Percentiles rank a stretch among this genome's conserved stretches.
These are phyloP conservation scores for Ophidiomyces ophidiicola DNA, from an alignment of 2,329 filamentous ascomycete genomes.

Conservation along the genomic window DNA sequence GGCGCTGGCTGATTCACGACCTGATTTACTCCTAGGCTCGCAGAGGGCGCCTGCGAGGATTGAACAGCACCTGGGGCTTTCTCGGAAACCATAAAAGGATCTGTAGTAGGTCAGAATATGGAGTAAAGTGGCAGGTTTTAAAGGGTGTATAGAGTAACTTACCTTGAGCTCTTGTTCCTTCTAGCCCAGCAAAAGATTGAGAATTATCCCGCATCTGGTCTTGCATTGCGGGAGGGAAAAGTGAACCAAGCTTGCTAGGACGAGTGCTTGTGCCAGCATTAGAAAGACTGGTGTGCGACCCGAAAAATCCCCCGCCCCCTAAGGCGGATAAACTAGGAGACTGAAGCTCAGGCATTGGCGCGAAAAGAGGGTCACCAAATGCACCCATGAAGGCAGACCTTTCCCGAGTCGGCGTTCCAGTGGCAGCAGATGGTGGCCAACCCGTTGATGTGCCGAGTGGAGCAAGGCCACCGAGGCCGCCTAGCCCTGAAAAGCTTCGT, in stretches of 20 bases:
- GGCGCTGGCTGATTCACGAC: conserved; percentile 21
- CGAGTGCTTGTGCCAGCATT: conserved; percentile 59
- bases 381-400: conserved; percentile 38
- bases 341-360: conserved; percentile 63
- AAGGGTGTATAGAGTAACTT: conserved; percentile 18
- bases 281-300: conserved; percentile 42
- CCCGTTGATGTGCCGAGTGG: conserved; percentile 39
- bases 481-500: conserved; percentile 56
- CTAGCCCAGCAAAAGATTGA: conserved; percentile 47
- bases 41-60: conserved; percentile 27
- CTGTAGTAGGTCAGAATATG: conserved; percentile 15
- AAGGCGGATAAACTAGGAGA: conserved; percentile 31
- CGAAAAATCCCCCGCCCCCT: conserved; percentile 47
- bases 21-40: conserved; percentile 21
- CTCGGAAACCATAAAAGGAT: conserved; percentile 23
- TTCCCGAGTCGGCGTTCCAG: conserved; percentile 60
- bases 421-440: conserved; percentile 50
- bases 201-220: conserved; percentile 63
- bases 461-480: conserved; percentile 40
- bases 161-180: conserved; percentile 49
- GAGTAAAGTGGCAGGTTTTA: not conserved
- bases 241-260: conserved; percentile 67
- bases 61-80: conserved; percentile 24
- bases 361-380: conserved; percentile 56
- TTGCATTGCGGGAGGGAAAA: conserved; percentile 84